phyloP scores from a whole-genome alignment of 768 basidiomycete species.

The Termitomyces sp. region DNA sequence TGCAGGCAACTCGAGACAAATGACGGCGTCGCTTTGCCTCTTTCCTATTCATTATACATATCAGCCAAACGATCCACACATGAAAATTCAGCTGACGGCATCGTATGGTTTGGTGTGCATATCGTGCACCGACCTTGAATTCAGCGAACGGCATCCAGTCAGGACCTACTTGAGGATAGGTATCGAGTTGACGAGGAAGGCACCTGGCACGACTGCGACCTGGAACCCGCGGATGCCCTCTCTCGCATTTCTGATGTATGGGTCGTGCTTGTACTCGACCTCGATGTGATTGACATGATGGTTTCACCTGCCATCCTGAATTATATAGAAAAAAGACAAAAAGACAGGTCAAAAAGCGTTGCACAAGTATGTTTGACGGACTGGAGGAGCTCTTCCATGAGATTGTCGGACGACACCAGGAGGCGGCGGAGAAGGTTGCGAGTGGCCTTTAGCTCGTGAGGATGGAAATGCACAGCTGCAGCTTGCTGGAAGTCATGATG shows the following conservation, averaged over 20 bases:
- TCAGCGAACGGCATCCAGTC: slow-evolving; percentile 30
- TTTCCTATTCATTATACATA: background rate
- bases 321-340: too few species aligned
- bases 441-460: slow-evolving; percentile 17
- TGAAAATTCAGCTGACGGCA: slow-evolving; percentile 7
- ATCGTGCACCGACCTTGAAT: slow-evolving; percentile 22
- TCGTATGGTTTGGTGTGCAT: slow-evolving; percentile 20
- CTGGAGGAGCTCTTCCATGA: slow-evolving; percentile 12
- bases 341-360: too few species aligned
- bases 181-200: slow-evolving; percentile 28
- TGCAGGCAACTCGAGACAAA: background rate
- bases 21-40: background rate
- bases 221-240: slow-evolving; percentile 23
- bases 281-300: slow-evolving; percentile 26
- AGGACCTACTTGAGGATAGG: slow-evolving; percentile 30
- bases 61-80: background rate
- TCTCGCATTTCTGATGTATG: slow-evolving; percentile 27
- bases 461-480: slow-evolving; percentile 15
- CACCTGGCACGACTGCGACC: slow-evolving; percentile 21
- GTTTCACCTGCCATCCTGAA: slow-evolving; percentile 19
- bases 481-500: slow-evolving; percentile 19
- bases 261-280: slow-evolving; percentile 26
- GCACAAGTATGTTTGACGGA: background rate
- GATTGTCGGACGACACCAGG: slow-evolving; percentile 14
- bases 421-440: slow-evolving; percentile 19